Percentiles rank a stretch among this genome's conserved stretches.
Evolutionary conservation across 2,329 filamentous ascomycete species (phyloP).

Genomic region (Calonectria pseudoturangicola): DNA sequence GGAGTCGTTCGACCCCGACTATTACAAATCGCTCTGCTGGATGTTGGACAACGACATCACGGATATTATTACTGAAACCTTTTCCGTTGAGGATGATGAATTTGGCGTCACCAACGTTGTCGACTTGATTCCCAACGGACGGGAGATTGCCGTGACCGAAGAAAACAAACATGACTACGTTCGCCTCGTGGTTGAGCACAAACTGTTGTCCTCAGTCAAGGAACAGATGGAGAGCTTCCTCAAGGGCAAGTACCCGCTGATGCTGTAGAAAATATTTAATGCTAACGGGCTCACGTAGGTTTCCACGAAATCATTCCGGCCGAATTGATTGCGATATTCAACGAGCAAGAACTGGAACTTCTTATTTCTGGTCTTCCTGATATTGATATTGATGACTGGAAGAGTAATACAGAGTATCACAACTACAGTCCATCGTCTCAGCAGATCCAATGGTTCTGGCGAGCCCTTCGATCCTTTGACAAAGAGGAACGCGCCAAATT

Average conservation of each 20-base stretch:
- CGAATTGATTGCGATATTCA: conserved; percentile 96
- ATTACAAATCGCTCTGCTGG: conserved; percentile 99
- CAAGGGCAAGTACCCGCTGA: conserved; percentile 73
- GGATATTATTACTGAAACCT: conserved; percentile 96
- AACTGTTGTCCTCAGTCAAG: conserved; percentile 91
- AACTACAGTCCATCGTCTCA: conserved; percentile 96
- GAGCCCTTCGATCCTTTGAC: conserved; percentile 96
- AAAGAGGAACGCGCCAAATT: conserved; percentile 99
- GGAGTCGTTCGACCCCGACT: conserved; percentile 98
- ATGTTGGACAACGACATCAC: conserved; percentile 99
- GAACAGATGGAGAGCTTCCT: conserved; percentile 96
- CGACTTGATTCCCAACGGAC: conserved; percentile 90
- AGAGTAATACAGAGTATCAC: conserved; percentile 98
- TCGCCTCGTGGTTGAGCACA: conserved; percentile 94
- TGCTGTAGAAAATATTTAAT: conserved; percentile 2
- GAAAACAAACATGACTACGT: conserved; percentile 99
- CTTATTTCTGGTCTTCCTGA: conserved; percentile 97
- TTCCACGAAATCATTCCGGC: conserved; percentile 99
- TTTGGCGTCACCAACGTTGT: conserved; percentile 93
- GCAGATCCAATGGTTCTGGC: conserved; percentile 99
- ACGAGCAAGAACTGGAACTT: conserved; percentile 97
- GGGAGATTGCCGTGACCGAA: conserved; percentile 94
- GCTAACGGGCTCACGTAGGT: conserved; percentile 66
- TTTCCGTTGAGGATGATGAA: conserved; percentile 93
- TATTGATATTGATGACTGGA: conserved; percentile 99